Base-by-base conservation (phyloP, 495 filamentous ascomycete genomes). In the Pyronema omphalodes region DNA sequence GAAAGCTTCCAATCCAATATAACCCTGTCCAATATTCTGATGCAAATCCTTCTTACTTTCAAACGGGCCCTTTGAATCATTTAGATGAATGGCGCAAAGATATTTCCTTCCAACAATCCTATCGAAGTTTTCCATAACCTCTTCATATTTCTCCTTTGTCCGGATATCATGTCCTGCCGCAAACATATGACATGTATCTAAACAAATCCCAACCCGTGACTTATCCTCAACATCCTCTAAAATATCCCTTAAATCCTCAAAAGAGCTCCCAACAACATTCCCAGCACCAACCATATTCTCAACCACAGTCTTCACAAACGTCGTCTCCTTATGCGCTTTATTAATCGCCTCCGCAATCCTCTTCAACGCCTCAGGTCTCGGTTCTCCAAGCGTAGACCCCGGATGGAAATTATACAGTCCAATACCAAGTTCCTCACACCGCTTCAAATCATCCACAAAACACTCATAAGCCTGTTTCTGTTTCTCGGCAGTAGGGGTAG, bases 371-470 rank as follows among this genome's bases (percentile, higher is more conserved):
- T 76, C 75, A 0, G 73, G 69, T 43, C 82, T 79, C 11, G 75
- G 70, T 7, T 72, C 72, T 52, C 79, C 76, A 59, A 81, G 80
- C 6, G 81, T 81, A 52, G 76, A 87, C 48, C 91, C 91, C 0
- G 91, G 91, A 66, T 98, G 91, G 72, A 98, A 96, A 67, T 98
- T 98, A 71, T 96, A 98, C 12, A 96, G 73, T 55, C 68, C 75
- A 64, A 98, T 93, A 0, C 84, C 84, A 0, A 98, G 78, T n/a
- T 73, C 73, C 62, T 94, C 88, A 66, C 91, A 96, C 19, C 91
- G 81, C 44, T 78, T 68, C 0, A 98, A 73, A 65, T 98, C 91
- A 58, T 98, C 88, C 18, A 94, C 55, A 68, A 98, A 98, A 44
- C 79, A 75, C 44, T 73, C 72, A 63, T 93, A 95, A 9, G 85